phyloP scores from a whole-genome alignment of 73 alveolate species.

The Symbiodinium natans region DNA sequence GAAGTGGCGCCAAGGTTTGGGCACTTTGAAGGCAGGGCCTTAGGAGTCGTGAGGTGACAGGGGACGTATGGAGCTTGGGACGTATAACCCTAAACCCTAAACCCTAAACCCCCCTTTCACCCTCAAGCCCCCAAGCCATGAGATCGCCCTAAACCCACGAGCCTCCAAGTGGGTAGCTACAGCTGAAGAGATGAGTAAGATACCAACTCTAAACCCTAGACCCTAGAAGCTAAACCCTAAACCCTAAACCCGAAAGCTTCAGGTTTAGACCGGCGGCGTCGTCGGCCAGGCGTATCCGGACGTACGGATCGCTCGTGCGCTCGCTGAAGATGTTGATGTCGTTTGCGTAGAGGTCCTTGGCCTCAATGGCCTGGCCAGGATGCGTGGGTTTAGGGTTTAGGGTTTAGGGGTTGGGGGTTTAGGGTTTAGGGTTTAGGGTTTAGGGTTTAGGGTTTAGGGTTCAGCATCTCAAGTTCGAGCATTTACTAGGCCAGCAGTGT shows the following conservation, averaged over 20 bases:
- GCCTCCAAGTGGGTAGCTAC: too few species aligned
- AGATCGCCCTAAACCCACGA: too few species aligned
- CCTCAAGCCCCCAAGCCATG: too few species aligned
- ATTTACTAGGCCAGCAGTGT: too few species aligned
- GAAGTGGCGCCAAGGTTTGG: too few species aligned
- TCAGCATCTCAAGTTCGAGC: neutral
- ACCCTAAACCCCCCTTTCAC: neutral
- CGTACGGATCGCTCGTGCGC: conserved; percentile 83
- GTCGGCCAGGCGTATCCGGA: conserved; percentile 77
- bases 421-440: neutral
- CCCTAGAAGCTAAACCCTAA: neutral
- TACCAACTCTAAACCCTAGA: too few species aligned
- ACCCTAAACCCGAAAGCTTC: too few species aligned
- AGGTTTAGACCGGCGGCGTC: conserved; percentile 12
- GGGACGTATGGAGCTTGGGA: too few species aligned
- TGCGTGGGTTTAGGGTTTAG: neutral
- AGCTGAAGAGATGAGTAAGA: too few species aligned
- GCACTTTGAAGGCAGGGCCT: too few species aligned
- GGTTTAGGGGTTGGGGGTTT: neutral
- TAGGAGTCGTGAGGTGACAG: too few species aligned
- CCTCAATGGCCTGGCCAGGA: conserved; percentile 43
- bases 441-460: neutral
- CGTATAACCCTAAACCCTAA: neutral
- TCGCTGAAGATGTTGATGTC: conserved; percentile 59
- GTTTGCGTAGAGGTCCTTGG: conserved; percentile 74